Percentiles rank a stretch among this genome's conserved stretches.
phyloP scores from a whole-genome alignment of 2,329 filamentous ascomycete species.

The Trichoderma cornu-damae region DNA sequence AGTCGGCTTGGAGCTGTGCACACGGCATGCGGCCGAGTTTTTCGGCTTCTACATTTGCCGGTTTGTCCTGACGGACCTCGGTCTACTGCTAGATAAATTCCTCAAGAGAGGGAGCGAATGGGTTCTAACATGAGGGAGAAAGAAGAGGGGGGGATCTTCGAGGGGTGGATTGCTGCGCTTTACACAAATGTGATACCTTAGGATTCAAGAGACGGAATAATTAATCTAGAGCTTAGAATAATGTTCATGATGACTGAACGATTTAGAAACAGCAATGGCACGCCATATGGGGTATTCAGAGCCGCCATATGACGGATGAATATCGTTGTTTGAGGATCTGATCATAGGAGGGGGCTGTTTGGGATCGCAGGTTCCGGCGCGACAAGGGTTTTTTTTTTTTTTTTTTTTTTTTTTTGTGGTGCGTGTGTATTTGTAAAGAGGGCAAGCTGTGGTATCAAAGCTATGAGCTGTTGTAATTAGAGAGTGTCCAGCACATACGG shows the following conservation, averaged over 20 bases:
- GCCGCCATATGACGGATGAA: neutral
- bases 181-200: constrained; percentile 6
- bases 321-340: neutral
- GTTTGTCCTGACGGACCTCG: constrained; percentile 83
- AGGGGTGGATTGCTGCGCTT: neutral
- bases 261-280: constrained; percentile 15
- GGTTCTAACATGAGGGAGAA: constrained; percentile 47
- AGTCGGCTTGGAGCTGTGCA: constrained; percentile 89
- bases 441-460: too few relatives aligned
- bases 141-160: neutral
- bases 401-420: too few relatives aligned
- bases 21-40: constrained; percentile 91
- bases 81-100: constrained; percentile 87
- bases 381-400: too few relatives aligned
- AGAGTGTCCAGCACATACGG: too few relatives aligned
- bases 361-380: too few relatives aligned
- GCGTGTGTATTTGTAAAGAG: too few relatives aligned
- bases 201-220: constrained; percentile 12
- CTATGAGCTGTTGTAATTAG: neutral
- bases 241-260: constrained; percentile 16
- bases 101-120: constrained; percentile 96
- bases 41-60: constrained; percentile 96
- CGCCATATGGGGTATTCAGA: neutral
- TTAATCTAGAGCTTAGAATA: neutral
- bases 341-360: neutral